Base-by-base conservation (phyloP, 495 filamentous ascomycete genomes). In the Collariella sp. region DNA sequence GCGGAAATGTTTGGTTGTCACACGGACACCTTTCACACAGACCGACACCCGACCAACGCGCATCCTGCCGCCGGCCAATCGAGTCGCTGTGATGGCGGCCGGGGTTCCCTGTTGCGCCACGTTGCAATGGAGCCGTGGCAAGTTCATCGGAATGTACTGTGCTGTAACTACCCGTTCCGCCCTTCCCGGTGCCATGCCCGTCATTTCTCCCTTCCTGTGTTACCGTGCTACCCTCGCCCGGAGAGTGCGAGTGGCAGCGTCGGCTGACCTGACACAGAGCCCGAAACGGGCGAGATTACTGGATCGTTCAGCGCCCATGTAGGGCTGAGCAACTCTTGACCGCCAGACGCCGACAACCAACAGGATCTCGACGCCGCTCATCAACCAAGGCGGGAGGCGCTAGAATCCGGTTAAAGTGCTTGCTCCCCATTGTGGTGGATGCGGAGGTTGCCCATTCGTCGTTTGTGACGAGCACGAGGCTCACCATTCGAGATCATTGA, bases 81-180 rank as follows among this genome's bases (percentile, higher is more conserved):
- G 11, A 16, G 23, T 9, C 12, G 22, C 31, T 18, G 13, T 23
- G 26, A 11, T n/a, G 24, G 45, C 29, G 36, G 19, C 45, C 38
- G 46, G 52, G 55, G 54, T 40, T 26, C 56, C 57, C 47, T 56
- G 52, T 56, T 38, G 52, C 50, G 49, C 58, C 57, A 65, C 57
- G 60, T 65, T 63, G 54, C 57, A 60, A 42, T 57, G 60, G 52
- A n/a, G 52, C 55, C 55, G 47, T 29, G 43, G 23, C 47, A 57
- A 55, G 18, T 9, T 38, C 38, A 45, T 15, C 16, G 29, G 22
- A 33, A 13, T 13, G 10, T 38, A 38, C 35, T 22, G 20, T 23
- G 15, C 10, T 26, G 53, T 57, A 59, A 47, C 62, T 59, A 62
- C 56, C 62, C 62, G 59, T 59, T 57, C 58, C 61, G 55, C 58